Evolutionary conservation across 2,329 filamentous ascomycete genomes (phyloP), one percentile per base, ranked within the genome.

Genomic region (Alternaria infectoria): DNA sequence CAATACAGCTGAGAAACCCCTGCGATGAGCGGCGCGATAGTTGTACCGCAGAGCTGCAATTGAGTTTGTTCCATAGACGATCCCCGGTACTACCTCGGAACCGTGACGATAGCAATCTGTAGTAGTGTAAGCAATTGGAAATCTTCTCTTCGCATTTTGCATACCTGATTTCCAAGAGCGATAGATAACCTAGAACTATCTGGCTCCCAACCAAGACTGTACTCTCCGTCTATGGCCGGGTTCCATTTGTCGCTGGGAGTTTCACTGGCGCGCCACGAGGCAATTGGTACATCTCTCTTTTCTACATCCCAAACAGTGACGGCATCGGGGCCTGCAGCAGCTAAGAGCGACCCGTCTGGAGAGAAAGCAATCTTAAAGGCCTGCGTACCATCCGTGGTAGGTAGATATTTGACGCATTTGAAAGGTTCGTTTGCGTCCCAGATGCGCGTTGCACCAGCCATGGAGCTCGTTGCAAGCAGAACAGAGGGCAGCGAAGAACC

Each of bases 281-380:
- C 79, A 46, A 79, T 69, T 12, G 78, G 76, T 10, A 74, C 70
- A 7, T 79, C 77, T 28, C 75, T 69, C 52, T 73, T 75, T 36
- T 77, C 74, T 3, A 79, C 61, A 54, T 78, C 73, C 83, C 83
- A 85, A n/a, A 85, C 74, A 6, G 81, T 81, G 11, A 84, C 77
- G 7, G 79, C 74, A 61, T 83, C 81, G 7, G 76, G 77, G 3
- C 81, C 81, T 8, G 79, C 82, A 17, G 81, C 80, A 10, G 83
- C 83, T 8, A 85, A 70, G 30, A 82, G 72, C 5, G 64, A 66
- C 11, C 82, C 81, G 54, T 81, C 76, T 3, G 82, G 81, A 1
- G 82, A 83, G 73, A 83, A 85, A 1, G 81, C 76, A 6, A 84
- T 70, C 21, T 81, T 80, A 40, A 81, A 74, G 0, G 79, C 80